These are phyloP conservation scores for Neonectria coccinea DNA, from an alignment of 2,329 filamentous ascomycete genomes.

Conservation along the genomic window DNA sequence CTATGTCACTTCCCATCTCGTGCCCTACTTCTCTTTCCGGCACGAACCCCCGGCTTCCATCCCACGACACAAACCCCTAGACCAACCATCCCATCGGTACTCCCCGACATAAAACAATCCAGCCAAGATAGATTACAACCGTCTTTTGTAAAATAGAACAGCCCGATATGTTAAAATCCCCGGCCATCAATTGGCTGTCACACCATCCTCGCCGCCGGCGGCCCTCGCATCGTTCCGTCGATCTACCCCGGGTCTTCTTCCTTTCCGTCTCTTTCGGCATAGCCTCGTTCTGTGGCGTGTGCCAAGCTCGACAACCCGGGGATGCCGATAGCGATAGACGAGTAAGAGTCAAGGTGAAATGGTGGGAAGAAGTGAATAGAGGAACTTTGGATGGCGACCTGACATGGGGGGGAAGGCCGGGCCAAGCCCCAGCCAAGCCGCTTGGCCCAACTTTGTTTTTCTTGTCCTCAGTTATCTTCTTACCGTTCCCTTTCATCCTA, in stretches of 20 bases:
- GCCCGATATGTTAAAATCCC: neutral
- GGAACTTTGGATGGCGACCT: constrained; percentile 6
- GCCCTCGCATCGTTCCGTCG: neutral
- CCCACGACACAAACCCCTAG: neutral
- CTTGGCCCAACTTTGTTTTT: neutral
- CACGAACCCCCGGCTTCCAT: neutral
- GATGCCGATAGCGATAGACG: neutral
- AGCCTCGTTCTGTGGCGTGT: neutral
- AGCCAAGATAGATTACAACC: neutral
- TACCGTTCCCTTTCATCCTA: neutral
- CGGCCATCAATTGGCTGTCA: neutral
- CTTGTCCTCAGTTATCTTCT: neutral
- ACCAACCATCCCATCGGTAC: neutral
- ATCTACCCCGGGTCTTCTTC: constrained; percentile 3
- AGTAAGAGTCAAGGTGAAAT: neutral
- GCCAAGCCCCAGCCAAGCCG: neutral
- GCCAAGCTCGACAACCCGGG: neutral
- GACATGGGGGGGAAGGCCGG: neutral
- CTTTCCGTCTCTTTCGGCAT: neutral
- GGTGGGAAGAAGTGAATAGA: neutral
- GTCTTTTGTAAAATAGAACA: neutral
- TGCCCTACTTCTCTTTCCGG: neutral
- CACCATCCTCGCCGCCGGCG: neutral
- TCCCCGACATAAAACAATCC: neutral
- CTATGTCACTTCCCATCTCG: too few species aligned